A percentile compares a stretch with the other conserved stretches of the same genome.
Evolutionary conservation across 2,329 filamentous ascomycete genomes (phyloP).

Genomic region (Monilinia polystroma): DNA sequence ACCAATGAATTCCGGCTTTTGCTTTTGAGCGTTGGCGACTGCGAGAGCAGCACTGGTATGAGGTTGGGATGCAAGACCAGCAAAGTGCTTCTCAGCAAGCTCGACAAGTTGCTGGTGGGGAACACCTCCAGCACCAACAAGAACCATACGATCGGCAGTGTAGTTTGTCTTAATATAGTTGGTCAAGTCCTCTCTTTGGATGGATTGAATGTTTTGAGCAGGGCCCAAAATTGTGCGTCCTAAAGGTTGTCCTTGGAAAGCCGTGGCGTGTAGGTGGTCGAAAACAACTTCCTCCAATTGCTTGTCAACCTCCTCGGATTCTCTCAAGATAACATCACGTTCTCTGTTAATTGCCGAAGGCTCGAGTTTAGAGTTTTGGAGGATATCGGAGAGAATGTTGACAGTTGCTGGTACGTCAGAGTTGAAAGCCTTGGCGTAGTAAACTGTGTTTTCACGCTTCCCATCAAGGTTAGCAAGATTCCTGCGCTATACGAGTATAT

Average conservation of each 20-base stretch:
- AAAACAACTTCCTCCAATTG: slow-evolving; percentile 99
- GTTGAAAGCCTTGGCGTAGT: slow-evolving; percentile 99
- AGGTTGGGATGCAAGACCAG: slow-evolving; percentile 71
- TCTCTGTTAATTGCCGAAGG: slow-evolving; percentile 90
- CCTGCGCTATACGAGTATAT: slow-evolving; percentile 23
- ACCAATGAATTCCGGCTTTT: slow-evolving; percentile 90
- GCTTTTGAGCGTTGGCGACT: slow-evolving; percentile 69
- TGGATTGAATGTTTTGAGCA: slow-evolving; percentile 96
- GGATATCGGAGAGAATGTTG: slow-evolving; percentile 97
- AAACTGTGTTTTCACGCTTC: slow-evolving; percentile 97
- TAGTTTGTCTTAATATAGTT: slow-evolving; percentile 99
- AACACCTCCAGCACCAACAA: slow-evolving; percentile 91
- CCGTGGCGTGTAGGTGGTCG: slow-evolving; percentile 97
- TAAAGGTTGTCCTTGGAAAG: slow-evolving; percentile 93
- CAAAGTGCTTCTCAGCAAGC: slow-evolving; percentile 95
- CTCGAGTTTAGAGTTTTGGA: slow-evolving; percentile 99
- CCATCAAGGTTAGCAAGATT: slow-evolving; percentile 31
- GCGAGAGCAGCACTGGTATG: slow-evolving; percentile 70
- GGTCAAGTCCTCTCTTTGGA: slow-evolving; percentile 83
- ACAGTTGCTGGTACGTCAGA: slow-evolving; percentile 93
- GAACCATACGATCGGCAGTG: slow-evolving; percentile 98
- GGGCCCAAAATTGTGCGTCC: slow-evolving; percentile 97
- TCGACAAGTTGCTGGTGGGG: slow-evolving; percentile 93
- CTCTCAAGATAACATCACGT: slow-evolving; percentile 96
- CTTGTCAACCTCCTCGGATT: slow-evolving; percentile 99